Evolutionary conservation across 2,329 filamentous ascomycete species (phyloP).

Genomic region (Diaporthe humulicola): DNA sequence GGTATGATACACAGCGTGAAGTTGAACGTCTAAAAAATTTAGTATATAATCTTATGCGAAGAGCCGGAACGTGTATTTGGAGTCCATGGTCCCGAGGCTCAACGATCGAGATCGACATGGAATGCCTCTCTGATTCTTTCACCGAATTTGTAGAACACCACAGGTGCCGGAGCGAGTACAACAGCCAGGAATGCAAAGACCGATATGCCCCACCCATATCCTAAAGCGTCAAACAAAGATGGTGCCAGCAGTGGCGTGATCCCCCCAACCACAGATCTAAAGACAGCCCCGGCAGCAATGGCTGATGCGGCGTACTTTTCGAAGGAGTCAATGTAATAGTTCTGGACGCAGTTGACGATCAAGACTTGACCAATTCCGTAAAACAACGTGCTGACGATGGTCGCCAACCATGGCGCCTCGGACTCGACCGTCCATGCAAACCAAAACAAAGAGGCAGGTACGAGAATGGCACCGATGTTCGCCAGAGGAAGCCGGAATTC

Average conservation of each 20-base stretch:
- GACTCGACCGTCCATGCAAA: conserved; percentile 46
- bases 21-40: no score
- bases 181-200: conserved; percentile 33
- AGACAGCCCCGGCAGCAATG: conserved; percentile 55
- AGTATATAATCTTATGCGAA: no score
- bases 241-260: conserved; percentile 32
- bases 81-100: neutral
- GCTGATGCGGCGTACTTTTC: conserved; percentile 48
- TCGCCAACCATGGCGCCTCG: conserved; percentile 48
- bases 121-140: conserved; percentile 18
- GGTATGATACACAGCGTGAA: no score
- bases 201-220: conserved; percentile 35
- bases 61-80: no score
- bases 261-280: conserved; percentile 41
- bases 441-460: conserved; percentile 57
- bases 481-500: conserved; percentile 33
- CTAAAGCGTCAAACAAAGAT: conserved; percentile 26
- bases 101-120: neutral
- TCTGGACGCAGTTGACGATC: conserved; percentile 64
- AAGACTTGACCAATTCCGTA: conserved; percentile 64
- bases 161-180: conserved; percentile 30
- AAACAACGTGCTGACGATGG: conserved; percentile 64
- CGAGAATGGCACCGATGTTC: conserved; percentile 40
- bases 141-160: conserved; percentile 29
- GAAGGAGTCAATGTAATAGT: conserved; percentile 65